phyloP scores from a whole-genome alignment of 371 early-diverging fungal species.

The Mortierella sp. region DNA sequence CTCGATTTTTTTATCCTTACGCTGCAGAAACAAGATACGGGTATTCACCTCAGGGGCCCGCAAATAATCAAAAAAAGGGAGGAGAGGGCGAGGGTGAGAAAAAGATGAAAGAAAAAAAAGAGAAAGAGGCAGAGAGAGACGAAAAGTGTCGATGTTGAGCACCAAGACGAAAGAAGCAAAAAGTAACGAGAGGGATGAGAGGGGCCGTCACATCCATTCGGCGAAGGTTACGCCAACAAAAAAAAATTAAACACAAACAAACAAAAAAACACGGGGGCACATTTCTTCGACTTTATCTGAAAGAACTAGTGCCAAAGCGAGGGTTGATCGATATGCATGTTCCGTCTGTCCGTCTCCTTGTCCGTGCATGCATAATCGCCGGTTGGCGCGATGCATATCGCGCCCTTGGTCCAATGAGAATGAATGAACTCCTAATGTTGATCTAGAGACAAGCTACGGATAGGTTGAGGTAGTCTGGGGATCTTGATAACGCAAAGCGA shows the following conservation, averaged over 20 bases:
- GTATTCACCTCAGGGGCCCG: not conserved
- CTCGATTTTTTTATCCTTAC: not conserved
- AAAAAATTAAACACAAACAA: no score
- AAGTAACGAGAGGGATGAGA: not conserved
- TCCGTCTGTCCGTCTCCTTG: not conserved
- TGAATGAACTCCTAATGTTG: not conserved
- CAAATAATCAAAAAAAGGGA: not conserved
- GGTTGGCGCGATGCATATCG: not conserved
- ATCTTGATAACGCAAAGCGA: no score
- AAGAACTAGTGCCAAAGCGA: not conserved
- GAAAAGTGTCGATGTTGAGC: not conserved
- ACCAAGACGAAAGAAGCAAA: not conserved
- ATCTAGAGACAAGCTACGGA: no score
- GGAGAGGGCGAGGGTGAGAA: not conserved
- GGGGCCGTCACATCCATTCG: not conserved
- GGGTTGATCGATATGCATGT: no score
- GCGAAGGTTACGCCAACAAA: not conserved
- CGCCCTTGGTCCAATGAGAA: no score
- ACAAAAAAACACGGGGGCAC: slow-evolving; percentile 5
- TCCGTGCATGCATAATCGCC: not conserved
- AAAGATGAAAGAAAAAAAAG: not conserved
- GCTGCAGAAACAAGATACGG: not conserved
- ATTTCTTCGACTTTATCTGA: not conserved
- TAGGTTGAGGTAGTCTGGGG: no score
- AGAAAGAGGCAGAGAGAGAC: not conserved